Evolutionary conservation across 495 filamentous ascomycete species (phyloP).

Genomic region (Astrothelium subdiscretum): DNA sequence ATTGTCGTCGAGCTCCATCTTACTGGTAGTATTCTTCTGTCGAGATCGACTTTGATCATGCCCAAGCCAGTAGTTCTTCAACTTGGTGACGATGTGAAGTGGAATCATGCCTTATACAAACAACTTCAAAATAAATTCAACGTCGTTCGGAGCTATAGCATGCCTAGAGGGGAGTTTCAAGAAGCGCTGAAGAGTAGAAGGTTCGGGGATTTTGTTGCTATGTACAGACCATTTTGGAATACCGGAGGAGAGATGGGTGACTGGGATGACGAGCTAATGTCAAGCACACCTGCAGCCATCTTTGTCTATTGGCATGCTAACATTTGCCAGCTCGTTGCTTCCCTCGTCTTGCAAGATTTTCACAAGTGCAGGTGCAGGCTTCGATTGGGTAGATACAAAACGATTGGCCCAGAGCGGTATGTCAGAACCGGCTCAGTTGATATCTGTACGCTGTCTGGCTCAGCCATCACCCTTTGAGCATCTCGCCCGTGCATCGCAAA

Average conservation of each 20-base stretch:
- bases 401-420: slow-evolving; percentile 55
- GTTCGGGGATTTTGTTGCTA: slow-evolving; percentile 63
- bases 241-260: slow-evolving; percentile 66
- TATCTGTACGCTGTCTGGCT: too few relatives aligned
- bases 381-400: slow-evolving; percentile 65
- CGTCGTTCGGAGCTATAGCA: slow-evolving; percentile 24
- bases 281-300: not conserved
- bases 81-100: slow-evolving; percentile 25
- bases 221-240: slow-evolving; percentile 70
- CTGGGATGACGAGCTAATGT: slow-evolving; percentile 64
- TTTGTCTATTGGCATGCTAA: not conserved
- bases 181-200: slow-evolving; percentile 47
- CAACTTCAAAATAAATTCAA: slow-evolving; percentile 18
- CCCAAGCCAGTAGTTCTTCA: slow-evolving; percentile 23
- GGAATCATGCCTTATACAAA: slow-evolving; percentile 24
- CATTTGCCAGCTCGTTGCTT: slow-evolving; percentile 34
- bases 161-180: slow-evolving; percentile 51
- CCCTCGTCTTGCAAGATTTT: slow-evolving; percentile 55
- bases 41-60: slow-evolving; percentile 5
- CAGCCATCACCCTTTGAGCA: too few relatives aligned
- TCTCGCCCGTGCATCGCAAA: too few relatives aligned
- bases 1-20: too few relatives aligned
- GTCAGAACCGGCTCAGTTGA: too few relatives aligned
- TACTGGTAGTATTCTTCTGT: not conserved
- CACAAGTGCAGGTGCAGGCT: slow-evolving; percentile 63